These are phyloP conservation scores for Eucalyptus lansdowneana DNA, from an alignment of 345 rosid genomes.

Conservation along the genomic window DNA sequence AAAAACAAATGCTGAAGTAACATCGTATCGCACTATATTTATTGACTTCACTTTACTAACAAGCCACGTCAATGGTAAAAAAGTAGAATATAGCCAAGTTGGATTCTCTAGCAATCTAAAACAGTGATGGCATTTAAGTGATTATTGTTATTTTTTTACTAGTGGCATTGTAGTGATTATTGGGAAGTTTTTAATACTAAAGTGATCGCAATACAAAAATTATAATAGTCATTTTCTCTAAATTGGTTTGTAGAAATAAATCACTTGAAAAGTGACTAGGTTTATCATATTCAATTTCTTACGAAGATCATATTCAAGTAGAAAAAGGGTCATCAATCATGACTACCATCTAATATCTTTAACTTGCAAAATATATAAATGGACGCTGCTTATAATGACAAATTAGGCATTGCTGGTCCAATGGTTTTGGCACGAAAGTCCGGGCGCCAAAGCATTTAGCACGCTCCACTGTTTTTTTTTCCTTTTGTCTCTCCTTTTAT, in stretches of 20 bases:
- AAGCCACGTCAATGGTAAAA: not conserved
- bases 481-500: not conserved
- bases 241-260: not conserved
- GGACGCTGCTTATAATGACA: not conserved
- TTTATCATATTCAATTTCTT: not conserved
- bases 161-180: too few species aligned
- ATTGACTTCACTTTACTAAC: not conserved
- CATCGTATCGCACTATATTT: not conserved
- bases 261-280: not conserved
- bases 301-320: not conserved
- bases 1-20: too few species aligned
- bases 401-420: not conserved
- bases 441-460: not conserved
- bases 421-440: not conserved
- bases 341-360: not conserved
- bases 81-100: not conserved
- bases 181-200: too few species aligned
- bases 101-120: not conserved
- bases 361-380: not conserved
- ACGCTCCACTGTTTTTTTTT: not conserved
- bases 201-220: too few species aligned
- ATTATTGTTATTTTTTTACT: too few species aligned
- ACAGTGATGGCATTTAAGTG: not conserved
- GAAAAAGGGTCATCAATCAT: not conserved
- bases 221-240: not conserved